A percentile compares a stretch with the other conserved stretches of the same genome.
Conservation (phyloP, 495 filamentous ascomycete genomes). For the Penicillium longicatenatum region DNA sequence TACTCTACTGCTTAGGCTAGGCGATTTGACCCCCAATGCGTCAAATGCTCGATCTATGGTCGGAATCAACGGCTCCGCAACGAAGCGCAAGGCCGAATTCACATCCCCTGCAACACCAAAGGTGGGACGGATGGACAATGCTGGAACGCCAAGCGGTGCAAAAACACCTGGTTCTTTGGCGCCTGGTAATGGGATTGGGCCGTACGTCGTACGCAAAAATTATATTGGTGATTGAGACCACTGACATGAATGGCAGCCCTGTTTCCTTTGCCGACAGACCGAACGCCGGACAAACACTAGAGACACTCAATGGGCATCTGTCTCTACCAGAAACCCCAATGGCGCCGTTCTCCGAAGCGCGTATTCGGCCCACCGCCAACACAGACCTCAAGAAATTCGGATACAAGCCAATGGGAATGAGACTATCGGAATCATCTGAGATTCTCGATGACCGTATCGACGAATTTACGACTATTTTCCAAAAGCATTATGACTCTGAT, state of each 20-base stretch:
- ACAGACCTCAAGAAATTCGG: conserved; percentile 86
- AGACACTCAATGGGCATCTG: conserved; percentile 80
- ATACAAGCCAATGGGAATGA: conserved; percentile 93
- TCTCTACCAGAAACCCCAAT: conserved; percentile 67
- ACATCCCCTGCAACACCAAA: conserved; percentile 58
- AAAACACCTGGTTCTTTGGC: conserved; percentile 25
- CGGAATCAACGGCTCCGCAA: conserved; percentile 50
- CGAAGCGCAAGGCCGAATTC: conserved; percentile 65
- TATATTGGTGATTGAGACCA: conserved; percentile 6
- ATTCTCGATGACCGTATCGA: conserved; percentile 95
- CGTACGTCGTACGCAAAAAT: conserved; percentile 27
- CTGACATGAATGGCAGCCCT: conserved; percentile 36
- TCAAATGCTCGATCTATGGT: conserved; percentile 51
- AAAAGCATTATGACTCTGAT: conserved; percentile 71
- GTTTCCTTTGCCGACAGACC: conserved; percentile 69
- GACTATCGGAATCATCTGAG: conserved; percentile 86
- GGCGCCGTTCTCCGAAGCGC: conserved; percentile 69
- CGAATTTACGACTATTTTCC: conserved; percentile 72
- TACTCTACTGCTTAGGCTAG: conserved; percentile 56
- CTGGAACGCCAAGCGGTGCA: conserved; percentile 32
- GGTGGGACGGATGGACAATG: conserved; percentile 44
- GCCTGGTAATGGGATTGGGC: conserved; percentile 30
- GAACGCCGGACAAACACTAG: conserved; percentile 77
- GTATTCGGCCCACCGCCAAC: conserved; percentile 78
- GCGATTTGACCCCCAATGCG: conserved; percentile 74